These are phyloP conservation scores for Sporormia fimetaria DNA, from an alignment of 495 filamentous ascomycete species.

Conservation along the genomic window DNA sequence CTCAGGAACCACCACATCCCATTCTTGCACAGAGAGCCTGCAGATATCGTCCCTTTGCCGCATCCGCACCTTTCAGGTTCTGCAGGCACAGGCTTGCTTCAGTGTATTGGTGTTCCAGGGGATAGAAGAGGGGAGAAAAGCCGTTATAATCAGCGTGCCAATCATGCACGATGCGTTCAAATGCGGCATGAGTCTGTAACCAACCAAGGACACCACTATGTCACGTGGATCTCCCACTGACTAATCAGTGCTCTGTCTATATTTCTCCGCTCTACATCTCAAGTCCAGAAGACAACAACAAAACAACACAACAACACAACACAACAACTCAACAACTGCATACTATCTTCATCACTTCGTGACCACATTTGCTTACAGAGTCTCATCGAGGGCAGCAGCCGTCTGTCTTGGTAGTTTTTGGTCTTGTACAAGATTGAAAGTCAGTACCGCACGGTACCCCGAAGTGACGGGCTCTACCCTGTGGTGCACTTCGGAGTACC, in stretches of 20 bases:
- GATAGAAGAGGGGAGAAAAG: conserved; percentile 28
- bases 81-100: conserved; percentile 32
- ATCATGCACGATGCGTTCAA: conserved; percentile 24
- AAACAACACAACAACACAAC: no score
- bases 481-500: conserved; percentile 44
- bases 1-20: conserved; percentile 32
- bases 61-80: conserved; percentile 37
- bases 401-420: conserved; percentile 2
- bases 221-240: no score
- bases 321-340: no score
- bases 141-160: conserved; percentile 18
- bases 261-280: no score
- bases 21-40: conserved; percentile 29
- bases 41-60: conserved; percentile 25
- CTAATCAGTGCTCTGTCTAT: no score
- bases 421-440: conserved; percentile 43
- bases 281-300: no score
- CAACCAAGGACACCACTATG: no score
- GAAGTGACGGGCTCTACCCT: conserved; percentile 40
- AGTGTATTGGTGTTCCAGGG: conserved; percentile 41
- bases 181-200: conserved; percentile 1
- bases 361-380: no score
- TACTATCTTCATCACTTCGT: no score
- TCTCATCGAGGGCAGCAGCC: conserved; percentile 7
- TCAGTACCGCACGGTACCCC: conserved; percentile 43